Evolutionary conservation across 352 stramenopile species (phyloP), one percentile per base, ranked within the genome.

Genomic region (Pythium guiyangense): DNA sequence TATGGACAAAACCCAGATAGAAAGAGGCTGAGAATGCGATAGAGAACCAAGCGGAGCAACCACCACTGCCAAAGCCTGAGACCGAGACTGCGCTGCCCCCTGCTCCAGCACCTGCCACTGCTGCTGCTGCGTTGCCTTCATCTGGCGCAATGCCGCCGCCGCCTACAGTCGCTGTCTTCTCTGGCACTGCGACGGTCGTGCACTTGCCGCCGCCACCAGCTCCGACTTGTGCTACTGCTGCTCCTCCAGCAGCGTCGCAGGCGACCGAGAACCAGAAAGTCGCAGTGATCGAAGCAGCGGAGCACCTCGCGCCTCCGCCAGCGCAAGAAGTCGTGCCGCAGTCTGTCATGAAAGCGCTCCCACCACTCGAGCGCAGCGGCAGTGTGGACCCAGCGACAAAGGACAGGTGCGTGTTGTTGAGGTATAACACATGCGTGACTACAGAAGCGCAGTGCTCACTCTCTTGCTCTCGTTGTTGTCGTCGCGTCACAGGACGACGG

Each of bases 11-110:
- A 22, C 22, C 22, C 22, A 22, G 31, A 37, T 44, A 62, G 52
- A 62, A 73, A 31, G 67, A 78, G 11, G 64, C 67, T 0, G 66
- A 67, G 49, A 46, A 56, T 31, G 56, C 27, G 25, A 50, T 62
- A 2, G 39, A 50, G 25, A 54, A 48, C 46, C 55, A 61, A 22
- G 54, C 27, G 25, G 26, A 56, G 47, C 25, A 12, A 14, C 18
- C 43, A 52, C 25, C 39, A 46, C 14, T 25, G 22, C 2, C 10
- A 12, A 22, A 22, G 22, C 22, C 22, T 22, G 22, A 22, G 22
- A 22, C 22, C 22, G 31, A 37, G 39, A 22, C 39, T 34, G 17
- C 17, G 9, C 42, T 47, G 3, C 26, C 39, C 17, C 25, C 50
- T 27, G 18, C 40, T 48, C 22, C 60, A 4, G 17, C 25, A 8